Percentiles rank a stretch among this genome's conserved stretches.
phyloP scores from a whole-genome alignment of 2,329 filamentous ascomycete genomes.

The Trichophyton schoenleinii region DNA sequence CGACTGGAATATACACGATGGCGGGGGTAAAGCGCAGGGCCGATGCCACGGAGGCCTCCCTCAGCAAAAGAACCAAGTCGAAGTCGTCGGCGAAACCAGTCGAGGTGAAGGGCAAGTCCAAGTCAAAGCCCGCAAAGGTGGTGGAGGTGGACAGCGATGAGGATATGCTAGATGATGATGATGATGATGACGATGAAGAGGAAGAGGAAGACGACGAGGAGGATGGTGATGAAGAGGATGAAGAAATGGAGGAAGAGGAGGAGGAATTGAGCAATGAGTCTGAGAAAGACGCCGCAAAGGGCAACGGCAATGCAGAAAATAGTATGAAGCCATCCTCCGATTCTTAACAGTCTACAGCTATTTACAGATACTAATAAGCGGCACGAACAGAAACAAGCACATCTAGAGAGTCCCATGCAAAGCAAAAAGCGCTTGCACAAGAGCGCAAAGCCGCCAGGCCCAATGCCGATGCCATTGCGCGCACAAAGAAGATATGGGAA shows the following conservation, averaged over 20 bases:
- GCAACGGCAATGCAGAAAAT: conserved; percentile 4
- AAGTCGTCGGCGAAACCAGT: conserved; percentile 20
- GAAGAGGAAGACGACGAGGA: neutral
- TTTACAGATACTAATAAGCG: conserved; percentile 13
- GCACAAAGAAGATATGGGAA: conserved; percentile 97
- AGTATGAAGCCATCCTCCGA: conserved; percentile 12
- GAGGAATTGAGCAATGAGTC: neutral
- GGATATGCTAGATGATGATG: neutral
- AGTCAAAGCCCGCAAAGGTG: neutral
- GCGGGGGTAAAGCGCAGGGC: conserved; percentile 31
- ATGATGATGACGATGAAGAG: neutral
- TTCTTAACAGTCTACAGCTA: conserved; percentile 12
- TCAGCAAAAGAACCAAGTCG: conserved; percentile 31
- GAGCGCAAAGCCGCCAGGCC: conserved; percentile 91
- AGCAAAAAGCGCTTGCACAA: conserved; percentile 76
- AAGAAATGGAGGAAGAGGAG: neutral
- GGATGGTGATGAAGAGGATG: neutral
- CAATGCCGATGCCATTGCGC: conserved; percentile 73
- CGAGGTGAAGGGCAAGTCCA: conserved; percentile 16
- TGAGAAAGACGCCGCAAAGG: neutral
- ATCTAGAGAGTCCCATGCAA: conserved; percentile 74
- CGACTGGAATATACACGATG: conserved; percentile 18
- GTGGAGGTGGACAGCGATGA: neutral
- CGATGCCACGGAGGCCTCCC: conserved; percentile 27
- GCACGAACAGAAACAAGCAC: conserved; percentile 45